Evolutionary conservation across 768 basidiomycete species (phyloP), one percentile per base, ranked within the genome.

Genomic region (Boletus subcaerulescens): DNA sequence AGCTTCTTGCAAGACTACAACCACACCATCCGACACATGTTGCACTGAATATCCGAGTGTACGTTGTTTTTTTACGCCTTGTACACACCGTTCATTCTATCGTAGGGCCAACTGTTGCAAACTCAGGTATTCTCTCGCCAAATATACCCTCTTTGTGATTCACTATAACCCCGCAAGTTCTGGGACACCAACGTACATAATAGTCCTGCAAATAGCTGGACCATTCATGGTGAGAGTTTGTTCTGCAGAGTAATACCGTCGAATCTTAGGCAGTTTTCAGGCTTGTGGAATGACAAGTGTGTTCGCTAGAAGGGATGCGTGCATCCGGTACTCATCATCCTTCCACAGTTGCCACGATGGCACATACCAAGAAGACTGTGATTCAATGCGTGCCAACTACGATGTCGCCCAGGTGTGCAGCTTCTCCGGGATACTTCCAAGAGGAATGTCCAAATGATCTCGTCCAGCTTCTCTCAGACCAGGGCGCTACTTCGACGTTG

Each of bases 31-130:
- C 44, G 68, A 81, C 52, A 65, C 74, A 12, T 89, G 87, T 65
- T 89, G 88, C 65, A 84, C 83, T 55, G 85, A 88, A 68, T 67
- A 74, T 22, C 86, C 86, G 17, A 80, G 85, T 55, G 85, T 88
- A 62, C 50, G 81, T 74, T 36, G 18, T 31, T 35, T 8, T 22
- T 46, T 35, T 17, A 22, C 0, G 15, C 57, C 50, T 38, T 36
- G 45, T 22, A 45, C 6, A 24, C n/a, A 13, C 29, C 17, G 5
- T 29, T 46, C 5, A 14, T 32, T 22, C 42, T 45, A 20, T 51
- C 32, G 14, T 52, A 89, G 85, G 87, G 86, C 40, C 71, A 83
- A 45, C 58, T 87, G 31, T 62, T 85, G 56, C 84, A 86, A 56
- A 78, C 79, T 1, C 82, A 82, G 72, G 78, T 77, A 63, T 42